Conservation (phyloP, 768 basidiomycete genomes). For the Phaeolepiota aurea region DNA sequence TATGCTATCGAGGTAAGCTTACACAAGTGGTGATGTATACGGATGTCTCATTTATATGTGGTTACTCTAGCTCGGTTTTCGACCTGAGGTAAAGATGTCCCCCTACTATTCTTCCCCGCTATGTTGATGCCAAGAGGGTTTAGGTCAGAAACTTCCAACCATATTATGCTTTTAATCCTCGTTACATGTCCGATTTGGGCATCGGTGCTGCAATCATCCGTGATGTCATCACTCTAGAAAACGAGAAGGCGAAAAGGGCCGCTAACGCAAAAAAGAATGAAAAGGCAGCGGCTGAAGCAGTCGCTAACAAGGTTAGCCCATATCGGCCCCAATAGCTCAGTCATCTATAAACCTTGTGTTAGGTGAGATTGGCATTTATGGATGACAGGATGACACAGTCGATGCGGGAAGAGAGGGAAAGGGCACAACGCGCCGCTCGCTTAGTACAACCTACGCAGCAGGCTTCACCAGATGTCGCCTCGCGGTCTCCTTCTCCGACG, state of each 20-base stretch:
- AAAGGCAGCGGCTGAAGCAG: conserved; percentile 48
- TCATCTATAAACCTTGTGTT: background rate
- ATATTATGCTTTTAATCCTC: conserved; percentile 54
- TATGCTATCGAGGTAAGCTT: conserved; percentile 68
- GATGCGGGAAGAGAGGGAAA: conserved; percentile 52
- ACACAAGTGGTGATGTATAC: conserved; percentile 2
- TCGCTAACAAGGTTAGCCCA: conserved; percentile 46
- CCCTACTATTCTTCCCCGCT: background rate
- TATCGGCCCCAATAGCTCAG: background rate
- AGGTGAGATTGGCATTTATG: conserved; percentile 76
- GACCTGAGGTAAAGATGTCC: conserved; percentile 42
- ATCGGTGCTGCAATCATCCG: conserved; percentile 59
- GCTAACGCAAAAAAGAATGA: conserved; percentile 42
- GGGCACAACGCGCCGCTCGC: conserved; percentile 34
- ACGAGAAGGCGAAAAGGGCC: conserved; percentile 37
- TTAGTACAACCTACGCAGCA: conserved; percentile 16
- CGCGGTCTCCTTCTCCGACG: conserved; percentile 11
- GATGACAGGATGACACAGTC: conserved; percentile 65
- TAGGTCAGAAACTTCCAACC: conserved; percentile 71
- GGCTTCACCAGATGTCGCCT: conserved; percentile 5
- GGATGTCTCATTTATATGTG: conserved; percentile 7
- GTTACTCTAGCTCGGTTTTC: conserved; percentile 57
- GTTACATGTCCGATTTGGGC: conserved; percentile 43
- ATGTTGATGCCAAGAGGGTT: conserved; percentile 4
- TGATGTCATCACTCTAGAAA: conserved; percentile 51